Conservation (phyloP, 2,329 filamentous ascomycete genomes). For the Trichoderma sp. region DNA sequence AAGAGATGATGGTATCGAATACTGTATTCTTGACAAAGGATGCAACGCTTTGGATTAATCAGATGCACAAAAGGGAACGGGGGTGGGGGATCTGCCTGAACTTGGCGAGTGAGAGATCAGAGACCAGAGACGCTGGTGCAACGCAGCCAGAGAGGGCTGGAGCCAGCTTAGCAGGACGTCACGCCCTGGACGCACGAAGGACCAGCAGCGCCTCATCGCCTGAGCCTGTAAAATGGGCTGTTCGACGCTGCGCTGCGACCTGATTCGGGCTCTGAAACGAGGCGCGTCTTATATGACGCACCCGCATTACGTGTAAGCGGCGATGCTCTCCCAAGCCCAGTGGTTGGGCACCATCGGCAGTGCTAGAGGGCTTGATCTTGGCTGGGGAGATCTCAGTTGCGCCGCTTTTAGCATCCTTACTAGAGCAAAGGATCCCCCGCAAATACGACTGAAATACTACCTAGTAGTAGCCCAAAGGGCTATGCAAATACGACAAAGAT, state of each 20-base stretch:
- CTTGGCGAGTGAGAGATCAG: not conserved
- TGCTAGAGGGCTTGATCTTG: not conserved
- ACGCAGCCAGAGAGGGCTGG: constrained; percentile 7
- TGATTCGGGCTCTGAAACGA: constrained; percentile 17
- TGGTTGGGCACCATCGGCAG: not conserved
- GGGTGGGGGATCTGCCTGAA: not conserved
- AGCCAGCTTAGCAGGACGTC: constrained; percentile 10
- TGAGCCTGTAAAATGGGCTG: not conserved
- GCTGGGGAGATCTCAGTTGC: not conserved
- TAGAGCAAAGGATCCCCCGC: not conserved
- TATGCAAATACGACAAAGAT: not conserved
- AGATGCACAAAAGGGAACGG: not conserved
- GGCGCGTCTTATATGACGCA: constrained; percentile 11
- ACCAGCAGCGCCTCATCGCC: not conserved
- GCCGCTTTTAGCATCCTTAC: not conserved
- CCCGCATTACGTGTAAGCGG: constrained; percentile 7
- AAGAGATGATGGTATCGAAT: not conserved
- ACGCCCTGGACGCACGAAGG: not conserved
- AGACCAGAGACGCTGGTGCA: not conserved
- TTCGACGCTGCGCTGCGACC: not conserved
- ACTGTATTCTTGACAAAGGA: not conserved
- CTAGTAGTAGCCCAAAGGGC: not conserved
- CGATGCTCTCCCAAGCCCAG: not conserved
- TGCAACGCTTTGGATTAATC: not conserved
- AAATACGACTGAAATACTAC: not conserved